Evolutionary conservation across 164 flowering plant species (phyloP).

Genomic region (Magnolia sinica): DNA sequence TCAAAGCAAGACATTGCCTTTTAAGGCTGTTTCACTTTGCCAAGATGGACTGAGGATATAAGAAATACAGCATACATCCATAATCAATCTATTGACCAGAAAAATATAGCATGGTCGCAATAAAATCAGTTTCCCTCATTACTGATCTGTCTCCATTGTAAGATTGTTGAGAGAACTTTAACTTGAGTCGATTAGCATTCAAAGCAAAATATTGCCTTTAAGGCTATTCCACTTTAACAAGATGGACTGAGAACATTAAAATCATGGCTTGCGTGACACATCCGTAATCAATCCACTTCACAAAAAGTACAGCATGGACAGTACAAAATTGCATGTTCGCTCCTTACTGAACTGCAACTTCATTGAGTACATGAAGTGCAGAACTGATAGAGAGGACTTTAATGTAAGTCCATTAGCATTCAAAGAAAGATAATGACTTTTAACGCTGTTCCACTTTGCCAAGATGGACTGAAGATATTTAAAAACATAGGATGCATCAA

Average conservation of each 20-base stretch:
- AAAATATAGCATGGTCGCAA: not conserved
- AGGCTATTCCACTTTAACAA: not conserved
- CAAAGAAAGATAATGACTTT: conserved; percentile 8
- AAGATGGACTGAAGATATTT: conserved; percentile 6
- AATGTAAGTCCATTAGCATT: conserved; percentile 17
- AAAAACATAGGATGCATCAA: not conserved
- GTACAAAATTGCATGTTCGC: not conserved
- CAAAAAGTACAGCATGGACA: not conserved
- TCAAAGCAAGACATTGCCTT: conserved; percentile 12
- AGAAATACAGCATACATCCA: not conserved
- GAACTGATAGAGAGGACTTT: not conserved
- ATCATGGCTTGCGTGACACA: not conserved
- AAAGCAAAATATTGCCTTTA: not conserved
- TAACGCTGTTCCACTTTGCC: conserved; percentile 8
- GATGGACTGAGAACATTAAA: not conserved
- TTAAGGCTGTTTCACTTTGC: conserved; percentile 7
- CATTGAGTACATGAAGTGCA: not conserved
- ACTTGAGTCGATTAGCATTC: not conserved
- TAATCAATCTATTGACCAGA: not conserved
- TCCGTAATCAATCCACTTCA: not conserved
- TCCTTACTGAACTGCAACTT: conserved; percentile 13
- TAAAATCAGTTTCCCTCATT: not conserved
- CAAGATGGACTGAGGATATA: conserved; percentile 8
- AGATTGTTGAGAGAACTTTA: not conserved
- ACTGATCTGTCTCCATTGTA: not conserved